Evolutionary conservation across 352 stramenopile species (phyloP), one percentile per base, ranked within the genome.

Genomic region (Globisporangium uncinulatum): DNA sequence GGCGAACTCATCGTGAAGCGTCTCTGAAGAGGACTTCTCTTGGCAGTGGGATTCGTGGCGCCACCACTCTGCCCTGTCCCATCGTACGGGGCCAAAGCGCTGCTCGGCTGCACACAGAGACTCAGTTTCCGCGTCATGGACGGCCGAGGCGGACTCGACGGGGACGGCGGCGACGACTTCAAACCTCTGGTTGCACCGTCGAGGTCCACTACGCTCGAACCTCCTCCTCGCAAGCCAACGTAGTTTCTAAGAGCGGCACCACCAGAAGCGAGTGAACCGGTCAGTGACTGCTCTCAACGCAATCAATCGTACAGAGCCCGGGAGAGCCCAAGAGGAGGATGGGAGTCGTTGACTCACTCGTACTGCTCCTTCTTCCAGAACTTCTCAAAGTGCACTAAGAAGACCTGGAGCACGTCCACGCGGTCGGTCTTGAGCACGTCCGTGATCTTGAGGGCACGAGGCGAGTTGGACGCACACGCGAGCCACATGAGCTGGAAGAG

Each of bases 401-500:
- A 93, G 19, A 76, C 58, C 50, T 82, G 81, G 24, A 67, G 77
- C 46, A 86, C 66, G 65, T 83, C 67, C 37, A 83, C 46, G 41
- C 72, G 69, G 59, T 87, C 77, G n/a, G 72, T 85, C 69, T 89
- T 91, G 61, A 87, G 76, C 6, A 87, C 66, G 46, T 86, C 76
- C 44, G 69, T 78, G 56, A 87, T 89, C 73, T 84, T 80, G 31
- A 89, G 61, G 29, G 67, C 61, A 5, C 69, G 74, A 20, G 67
- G 72, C 19, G 76, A 87, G 44, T 59, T 70, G 10, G 78, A 83
- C 20, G 77, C 65, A 15, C 75, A 84, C 24, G 74, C 71, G 37
- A 93, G 65, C 83, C 83, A 93, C 83, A 93, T 93, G 46, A 91
- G 62, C 65, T 93, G 83, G 55, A 93, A 87, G 15, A 93, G 67